Conservation (phyloP, 179 eudicot species). For the Gypsophila paniculata region DNA sequence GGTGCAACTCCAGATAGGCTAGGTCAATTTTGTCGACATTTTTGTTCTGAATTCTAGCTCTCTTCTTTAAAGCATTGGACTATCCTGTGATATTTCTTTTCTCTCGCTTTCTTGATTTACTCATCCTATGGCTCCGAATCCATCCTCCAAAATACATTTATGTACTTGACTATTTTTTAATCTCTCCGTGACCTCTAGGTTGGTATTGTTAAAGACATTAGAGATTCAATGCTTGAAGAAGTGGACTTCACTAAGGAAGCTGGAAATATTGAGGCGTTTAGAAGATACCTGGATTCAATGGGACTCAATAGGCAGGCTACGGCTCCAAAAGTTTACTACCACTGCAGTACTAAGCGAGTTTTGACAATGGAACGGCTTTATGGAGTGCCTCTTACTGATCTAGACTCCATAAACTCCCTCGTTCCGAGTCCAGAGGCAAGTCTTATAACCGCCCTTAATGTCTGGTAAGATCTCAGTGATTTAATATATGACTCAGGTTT, state of each 20-base stretch:
- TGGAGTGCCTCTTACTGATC: constrained; percentile 96
- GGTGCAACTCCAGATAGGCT: background rate
- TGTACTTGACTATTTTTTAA: background rate
- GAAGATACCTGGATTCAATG: constrained; percentile 73
- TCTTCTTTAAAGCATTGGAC: constrained; percentile 1
- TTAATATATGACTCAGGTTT: background rate
- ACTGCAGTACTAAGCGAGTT: constrained; percentile 64
- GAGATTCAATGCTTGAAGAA: constrained; percentile 98
- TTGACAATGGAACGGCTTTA: constrained; percentile 96
- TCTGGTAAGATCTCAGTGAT: constrained; percentile 52
- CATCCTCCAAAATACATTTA: background rate
- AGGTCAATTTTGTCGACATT: background rate
- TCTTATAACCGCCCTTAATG: constrained; percentile 93
- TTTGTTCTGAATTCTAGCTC: background rate
- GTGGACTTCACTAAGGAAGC: constrained; percentile 94
- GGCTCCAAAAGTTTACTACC: constrained; percentile 80
- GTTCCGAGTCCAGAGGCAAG: constrained; percentile 83
- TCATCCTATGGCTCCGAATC: background rate
- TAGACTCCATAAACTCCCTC: constrained; percentile 87
- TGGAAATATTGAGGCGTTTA: constrained; percentile 76
- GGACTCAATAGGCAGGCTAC: constrained; percentile 87
- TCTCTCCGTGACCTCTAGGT: constrained; percentile 43
- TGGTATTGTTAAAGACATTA: constrained; percentile 85
- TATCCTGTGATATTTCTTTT: background rate
- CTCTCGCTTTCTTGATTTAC: background rate